Evolutionary conservation across 371 early-diverging fungal species (phyloP), one percentile per base, ranked within the genome.

Genomic region (Mucor sp.): DNA sequence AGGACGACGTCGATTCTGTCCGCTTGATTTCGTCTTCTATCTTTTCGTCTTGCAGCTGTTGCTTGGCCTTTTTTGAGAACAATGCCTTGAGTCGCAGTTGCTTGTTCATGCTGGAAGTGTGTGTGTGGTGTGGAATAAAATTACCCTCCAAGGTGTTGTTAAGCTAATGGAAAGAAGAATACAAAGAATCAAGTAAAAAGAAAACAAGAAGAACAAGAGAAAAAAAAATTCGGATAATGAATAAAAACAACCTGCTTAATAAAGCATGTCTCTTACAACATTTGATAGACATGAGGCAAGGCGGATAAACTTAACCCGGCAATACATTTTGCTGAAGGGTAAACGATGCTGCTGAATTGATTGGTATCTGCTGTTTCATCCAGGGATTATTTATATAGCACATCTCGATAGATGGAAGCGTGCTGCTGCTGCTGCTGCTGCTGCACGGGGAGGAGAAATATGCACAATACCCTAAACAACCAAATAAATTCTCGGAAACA

Each of bases 1-100:
- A 79, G 3, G 82, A 82, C 9, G 82, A 77, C 2, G 78, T 73
- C 5, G 82, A 79, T 33, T 75, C 76, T 19, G 70, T 75, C 28
- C 82, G 70, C 27, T 76, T 72, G 25, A 78, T 64, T 27, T 68
- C 66, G 47, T 62, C 50, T 17, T 76, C 74, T 8, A 61, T 30
- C 15, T 53, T 35, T 27, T 65, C 62, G 33, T 73, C 67, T 1
- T 57, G 32, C 17, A 63, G 23, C 15, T 48, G 25, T 17, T 66
- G 32, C 66, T 70, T 58, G 19, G 66, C 63, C 15, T 62, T 66
- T 17, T 50, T 47, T 23, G 66, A 66, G 50, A 70, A 70, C 28
- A 70, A 33, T 3, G 70, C 67, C 41, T 66, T 66, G 15, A 70
- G 35, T 3, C 55, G 65, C 41, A 70, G 33, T 32, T 50, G 65